Percentiles rank a stretch among this genome's conserved stretches.
Evolutionary conservation across 768 basidiomycete species (phyloP).

Genomic region (Mycena indigotica): DNA sequence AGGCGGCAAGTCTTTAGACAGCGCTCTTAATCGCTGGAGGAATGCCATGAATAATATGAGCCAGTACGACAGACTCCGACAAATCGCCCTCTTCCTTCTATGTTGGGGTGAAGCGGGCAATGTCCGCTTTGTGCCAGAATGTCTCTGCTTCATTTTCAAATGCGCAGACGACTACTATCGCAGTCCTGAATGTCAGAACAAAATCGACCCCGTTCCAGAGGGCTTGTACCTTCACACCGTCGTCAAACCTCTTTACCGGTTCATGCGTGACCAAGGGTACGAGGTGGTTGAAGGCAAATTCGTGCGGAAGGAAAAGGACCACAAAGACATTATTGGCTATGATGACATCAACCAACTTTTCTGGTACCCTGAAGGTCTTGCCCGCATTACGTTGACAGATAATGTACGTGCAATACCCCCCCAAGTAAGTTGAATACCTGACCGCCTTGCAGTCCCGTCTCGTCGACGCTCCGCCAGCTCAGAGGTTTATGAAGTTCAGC

Average conservation of each 20-base stretch:
- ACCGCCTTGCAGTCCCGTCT: constrained; percentile 69
- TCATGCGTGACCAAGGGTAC: constrained; percentile 97
- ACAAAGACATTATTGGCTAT: constrained; percentile 96
- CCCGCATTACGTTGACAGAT: constrained; percentile 86
- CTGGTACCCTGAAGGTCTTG: constrained; percentile 99
- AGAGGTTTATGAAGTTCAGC: constrained; percentile 91
- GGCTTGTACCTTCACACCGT: constrained; percentile 90
- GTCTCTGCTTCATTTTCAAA: constrained; percentile 99
- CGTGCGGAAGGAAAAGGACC: constrained; percentile 90
- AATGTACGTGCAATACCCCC: constrained; percentile 55
- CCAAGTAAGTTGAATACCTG: constrained; percentile 6
- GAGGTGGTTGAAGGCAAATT: constrained; percentile 95
- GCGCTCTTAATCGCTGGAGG: constrained; percentile 92
- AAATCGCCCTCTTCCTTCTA: constrained; percentile 92
- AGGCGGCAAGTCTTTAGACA: constrained; percentile 81
- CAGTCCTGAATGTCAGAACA: constrained; percentile 95
- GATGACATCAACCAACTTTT: constrained; percentile 99
- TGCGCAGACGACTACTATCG: constrained; percentile 99
- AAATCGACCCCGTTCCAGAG: constrained; percentile 89
- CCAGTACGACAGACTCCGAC: constrained; percentile 95
- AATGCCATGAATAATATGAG: constrained; percentile 99
- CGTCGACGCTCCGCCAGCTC: constrained; percentile 86
- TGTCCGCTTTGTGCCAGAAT: constrained; percentile 95
- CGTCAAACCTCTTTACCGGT: constrained; percentile 93
- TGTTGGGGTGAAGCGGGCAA: constrained; percentile 99